Evolutionary conservation across 129 eudicot genomes (phyloP).

Genomic region (Tagetes patula): DNA sequence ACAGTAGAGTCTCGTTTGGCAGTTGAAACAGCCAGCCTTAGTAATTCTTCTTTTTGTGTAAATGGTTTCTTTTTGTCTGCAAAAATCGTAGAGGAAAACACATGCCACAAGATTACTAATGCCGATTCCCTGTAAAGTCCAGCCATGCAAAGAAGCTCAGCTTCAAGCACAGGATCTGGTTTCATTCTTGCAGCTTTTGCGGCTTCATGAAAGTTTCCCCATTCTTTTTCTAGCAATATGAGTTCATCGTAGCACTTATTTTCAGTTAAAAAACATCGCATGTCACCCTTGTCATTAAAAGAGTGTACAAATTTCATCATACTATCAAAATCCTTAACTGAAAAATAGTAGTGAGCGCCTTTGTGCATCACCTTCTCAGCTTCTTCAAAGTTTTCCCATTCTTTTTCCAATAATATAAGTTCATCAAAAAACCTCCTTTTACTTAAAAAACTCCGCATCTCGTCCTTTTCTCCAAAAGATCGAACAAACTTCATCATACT

Average conservation of each 20-base stretch:
- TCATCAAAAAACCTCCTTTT: no score
- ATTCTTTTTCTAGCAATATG: slow-evolving; percentile 48
- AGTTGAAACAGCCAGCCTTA: slow-evolving; percentile 33
- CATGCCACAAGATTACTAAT: slow-evolving; percentile 41
- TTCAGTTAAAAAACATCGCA: slow-evolving; percentile 33
- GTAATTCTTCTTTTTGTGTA: slow-evolving; percentile 38
- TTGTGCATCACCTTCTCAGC: background rate
- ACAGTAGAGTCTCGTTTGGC: slow-evolving; percentile 34
- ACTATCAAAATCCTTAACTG: slow-evolving; percentile 31
- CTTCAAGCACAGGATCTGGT: slow-evolving; percentile 49
- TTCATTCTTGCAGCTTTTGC: slow-evolving; percentile 41
- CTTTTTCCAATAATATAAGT: no score
- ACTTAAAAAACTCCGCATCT: no score
- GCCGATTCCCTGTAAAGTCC: slow-evolving; percentile 44
- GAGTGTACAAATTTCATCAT: slow-evolving; percentile 56
- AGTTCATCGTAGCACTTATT: slow-evolving; percentile 48
- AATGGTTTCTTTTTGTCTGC: slow-evolving; percentile 30
- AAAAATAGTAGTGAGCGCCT: background rate
- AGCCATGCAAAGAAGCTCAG: slow-evolving; percentile 46
- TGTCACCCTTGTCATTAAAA: slow-evolving; percentile 39
- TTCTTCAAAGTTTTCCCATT: background rate
- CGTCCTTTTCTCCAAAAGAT: no score
- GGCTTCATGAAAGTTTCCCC: slow-evolving; percentile 57
- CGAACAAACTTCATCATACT: no score
- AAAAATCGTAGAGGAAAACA: slow-evolving; percentile 29